Evolutionary conservation across 345 rosid genomes (phyloP).

Genomic region (Brassica juncea): DNA sequence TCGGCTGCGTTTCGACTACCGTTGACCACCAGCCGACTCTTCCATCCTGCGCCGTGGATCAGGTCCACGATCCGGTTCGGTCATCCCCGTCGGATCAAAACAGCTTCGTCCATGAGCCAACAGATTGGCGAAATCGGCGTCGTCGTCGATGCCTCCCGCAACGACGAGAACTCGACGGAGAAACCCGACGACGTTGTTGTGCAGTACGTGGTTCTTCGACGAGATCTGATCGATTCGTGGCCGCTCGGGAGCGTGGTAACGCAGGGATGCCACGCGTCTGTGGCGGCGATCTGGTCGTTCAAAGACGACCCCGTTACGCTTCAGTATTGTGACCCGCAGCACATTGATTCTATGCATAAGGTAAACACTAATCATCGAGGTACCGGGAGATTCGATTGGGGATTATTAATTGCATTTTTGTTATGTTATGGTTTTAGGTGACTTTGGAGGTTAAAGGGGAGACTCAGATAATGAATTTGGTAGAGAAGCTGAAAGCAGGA

Average conservation of each 20-base stretch:
- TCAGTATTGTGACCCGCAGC: slow-evolving; percentile 64
- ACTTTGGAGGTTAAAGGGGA: slow-evolving; percentile 94
- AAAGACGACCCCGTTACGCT: slow-evolving; percentile 64
- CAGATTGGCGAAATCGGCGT: slow-evolving; percentile 12
- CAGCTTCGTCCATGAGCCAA: slow-evolving; percentile 49
- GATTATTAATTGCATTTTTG: too few relatives aligned
- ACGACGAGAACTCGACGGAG: slow-evolving; percentile 27
- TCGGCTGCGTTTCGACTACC: slow-evolving; percentile 16
- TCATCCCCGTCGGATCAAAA: not conserved
- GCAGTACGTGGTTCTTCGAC: slow-evolving; percentile 78
- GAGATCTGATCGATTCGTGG: slow-evolving; percentile 89
- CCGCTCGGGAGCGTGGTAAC: slow-evolving; percentile 91
- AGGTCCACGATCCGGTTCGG: not conserved
- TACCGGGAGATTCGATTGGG: not conserved
- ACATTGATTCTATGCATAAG: slow-evolving; percentile 87
- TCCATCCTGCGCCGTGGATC: not conserved
- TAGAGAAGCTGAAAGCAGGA: slow-evolving; percentile 63
- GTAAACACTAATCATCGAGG: slow-evolving; percentile 25
- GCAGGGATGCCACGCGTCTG: slow-evolving; percentile 95
- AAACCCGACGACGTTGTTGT: slow-evolving; percentile 57
- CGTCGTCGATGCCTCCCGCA: slow-evolving; percentile 1
- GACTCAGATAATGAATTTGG: slow-evolving; percentile 66
- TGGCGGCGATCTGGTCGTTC: slow-evolving; percentile 71
- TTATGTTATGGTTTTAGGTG: slow-evolving; percentile 32
- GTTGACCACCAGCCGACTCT: slow-evolving; percentile 15